Base-by-base conservation (phyloP, 1,139 yeast species). In the Nakaseomyces uthaithaninus region DNA sequence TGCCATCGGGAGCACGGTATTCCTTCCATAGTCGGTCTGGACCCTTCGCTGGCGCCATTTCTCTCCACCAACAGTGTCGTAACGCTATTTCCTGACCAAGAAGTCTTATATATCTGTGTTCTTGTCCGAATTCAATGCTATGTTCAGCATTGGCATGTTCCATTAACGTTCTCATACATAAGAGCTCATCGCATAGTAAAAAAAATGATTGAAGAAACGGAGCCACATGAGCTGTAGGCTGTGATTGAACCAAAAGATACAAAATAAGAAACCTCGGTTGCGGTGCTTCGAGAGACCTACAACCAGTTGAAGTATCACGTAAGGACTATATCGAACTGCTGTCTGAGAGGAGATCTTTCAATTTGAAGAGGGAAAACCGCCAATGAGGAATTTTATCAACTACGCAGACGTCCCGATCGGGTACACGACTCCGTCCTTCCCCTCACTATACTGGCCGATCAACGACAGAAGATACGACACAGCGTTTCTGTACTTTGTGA, bases 401-500 rank as follows among this genome's bases (percentile, higher is more conserved):
- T 54, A 56, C 24, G 60, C 66, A 15, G 65, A 72, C 47, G 69
- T 78, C 1, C 95, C 96, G 2, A 75, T 86, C 4, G 95, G 95
- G 22, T 91, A 91, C 62, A 64, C 67, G 4, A 69, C 80, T 0
- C 98, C 98, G 0, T 44, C 55, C 17, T 91, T 89, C 56, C 98
- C 97, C 2, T 77, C 94, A 3, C 62, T 91, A 22, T 73, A 69
- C 55, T 81, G 91, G 82, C 94, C 95, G 0, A 54, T 71, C 5
- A 62, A 68, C 7, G 58, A 59, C 28, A 47, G 56, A 12, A 51
- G 59, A 27, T 81, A 71, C 62, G 63, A 70, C 23, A 59, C 69
- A 18, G 70, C 87, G 36, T 77, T 71, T 47, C 71, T 91, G 10
- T 89, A 85, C 63, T 74, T 77, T 52, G 65, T 79, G 2, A 50